Evolutionary conservation across 2,329 filamentous ascomycete genomes (phyloP).

Genomic region (Sarocladium brachiariae): DNA sequence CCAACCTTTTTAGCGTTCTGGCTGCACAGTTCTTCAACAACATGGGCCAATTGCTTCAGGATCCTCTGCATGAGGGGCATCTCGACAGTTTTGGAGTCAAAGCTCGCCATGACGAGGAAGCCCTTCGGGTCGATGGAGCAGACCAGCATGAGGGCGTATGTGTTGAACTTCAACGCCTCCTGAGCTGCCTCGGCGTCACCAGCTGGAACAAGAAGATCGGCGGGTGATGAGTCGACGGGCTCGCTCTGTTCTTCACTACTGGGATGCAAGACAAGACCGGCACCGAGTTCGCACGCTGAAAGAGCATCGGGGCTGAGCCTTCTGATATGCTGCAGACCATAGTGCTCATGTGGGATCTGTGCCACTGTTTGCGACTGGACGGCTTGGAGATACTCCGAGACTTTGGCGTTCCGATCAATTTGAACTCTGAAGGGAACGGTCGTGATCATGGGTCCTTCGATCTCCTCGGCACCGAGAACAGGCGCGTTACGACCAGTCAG

Average conservation of each 20-base stretch:
- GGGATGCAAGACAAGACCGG: constrained; percentile 48
- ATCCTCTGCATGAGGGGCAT: constrained; percentile 45
- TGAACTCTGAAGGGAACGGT: constrained; percentile 50
- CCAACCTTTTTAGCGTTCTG: constrained; percentile 24
- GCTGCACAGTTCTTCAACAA: constrained; percentile 43
- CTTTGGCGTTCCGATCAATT: constrained; percentile 32
- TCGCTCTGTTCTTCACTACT: constrained; percentile 24
- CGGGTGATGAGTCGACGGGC: constrained; percentile 29
- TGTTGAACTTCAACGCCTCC: constrained; percentile 53
- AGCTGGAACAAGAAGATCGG: constrained; percentile 46
- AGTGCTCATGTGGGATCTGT: constrained; percentile 59
- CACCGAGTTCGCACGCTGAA: constrained; percentile 49
- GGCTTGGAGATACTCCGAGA: constrained; percentile 45
- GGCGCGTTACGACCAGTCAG: constrained; percentile 49
- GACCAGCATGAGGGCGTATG: constrained; percentile 58
- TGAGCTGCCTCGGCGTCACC: constrained; percentile 50
- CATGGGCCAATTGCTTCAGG: constrained; percentile 42
- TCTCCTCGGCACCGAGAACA: constrained; percentile 41
- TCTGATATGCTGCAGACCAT: constrained; percentile 53
- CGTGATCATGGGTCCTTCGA: constrained; percentile 55
- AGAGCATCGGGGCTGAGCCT: constrained; percentile 46
- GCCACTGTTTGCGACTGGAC: constrained; percentile 50
- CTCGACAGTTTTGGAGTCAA: constrained; percentile 54
- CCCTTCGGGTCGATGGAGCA: constrained; percentile 51
- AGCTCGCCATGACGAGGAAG: constrained; percentile 56